Evolutionary conservation across 805 yeast species (phyloP).

Genomic region (Starmerella vitae): DNA sequence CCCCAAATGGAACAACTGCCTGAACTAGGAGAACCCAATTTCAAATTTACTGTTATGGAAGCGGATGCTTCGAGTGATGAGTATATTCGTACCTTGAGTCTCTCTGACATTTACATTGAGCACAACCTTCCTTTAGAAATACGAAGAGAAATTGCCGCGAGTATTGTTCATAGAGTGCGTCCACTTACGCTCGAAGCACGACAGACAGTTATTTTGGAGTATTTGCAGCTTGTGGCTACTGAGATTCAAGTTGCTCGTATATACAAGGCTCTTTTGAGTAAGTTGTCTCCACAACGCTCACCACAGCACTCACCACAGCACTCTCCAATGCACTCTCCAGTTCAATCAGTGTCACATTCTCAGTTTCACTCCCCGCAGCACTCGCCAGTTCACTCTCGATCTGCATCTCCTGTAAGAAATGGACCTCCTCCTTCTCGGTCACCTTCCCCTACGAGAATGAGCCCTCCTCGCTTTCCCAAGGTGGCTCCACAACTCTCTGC

Average conservation of each 20-base stretch:
- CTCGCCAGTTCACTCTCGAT: conserved; percentile 4
- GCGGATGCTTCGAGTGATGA: conserved; percentile 34
- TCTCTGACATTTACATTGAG: conserved; percentile 44
- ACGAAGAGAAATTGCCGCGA: conserved; percentile 32
- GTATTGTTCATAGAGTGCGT: conserved; percentile 21
- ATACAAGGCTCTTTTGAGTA: conserved; percentile 35
- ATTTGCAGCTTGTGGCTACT: conserved; percentile 41
- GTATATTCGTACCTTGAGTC: conserved; percentile 35
- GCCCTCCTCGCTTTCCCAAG: conserved; percentile 8
- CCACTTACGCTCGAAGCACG: conserved; percentile 19
- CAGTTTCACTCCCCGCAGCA: conserved; percentile 3
- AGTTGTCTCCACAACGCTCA: conserved; percentile 6
- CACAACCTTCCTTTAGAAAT: conserved; percentile 34
- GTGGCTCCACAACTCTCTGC: conserved; percentile 2
- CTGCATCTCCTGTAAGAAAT: not conserved
- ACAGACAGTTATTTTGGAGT: conserved; percentile 37
- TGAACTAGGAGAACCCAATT: conserved; percentile 22
- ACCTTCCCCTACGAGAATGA: conserved; percentile 1
- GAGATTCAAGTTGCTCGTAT: conserved; percentile 55
- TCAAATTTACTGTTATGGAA: conserved; percentile 31
- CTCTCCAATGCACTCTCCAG: conserved; percentile 12
- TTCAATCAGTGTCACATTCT: conserved; percentile 5
- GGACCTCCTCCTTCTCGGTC: not conserved
- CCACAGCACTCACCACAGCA: conserved; percentile 6
- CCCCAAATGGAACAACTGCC: conserved; percentile 34